Percentiles rank a stretch among this genome's conserved stretches.
Conservation (phyloP, 2,329 filamentous ascomycete genomes). For the Hymenoscyphus infarciens region DNA sequence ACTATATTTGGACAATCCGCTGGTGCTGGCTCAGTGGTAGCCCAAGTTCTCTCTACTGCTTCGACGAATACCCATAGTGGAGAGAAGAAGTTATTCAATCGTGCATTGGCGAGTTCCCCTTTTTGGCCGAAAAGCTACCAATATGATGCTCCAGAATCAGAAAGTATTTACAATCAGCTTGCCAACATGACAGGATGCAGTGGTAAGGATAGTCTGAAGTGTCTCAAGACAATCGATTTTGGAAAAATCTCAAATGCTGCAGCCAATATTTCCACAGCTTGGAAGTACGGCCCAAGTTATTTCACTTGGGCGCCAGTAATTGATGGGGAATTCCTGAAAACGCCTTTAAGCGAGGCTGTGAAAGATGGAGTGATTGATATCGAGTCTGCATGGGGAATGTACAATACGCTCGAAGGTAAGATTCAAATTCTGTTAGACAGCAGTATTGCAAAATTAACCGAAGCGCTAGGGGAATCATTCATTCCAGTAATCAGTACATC, state of each 20-base stretch:
- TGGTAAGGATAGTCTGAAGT: conserved; percentile 45
- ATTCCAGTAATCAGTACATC: conserved; percentile 41
- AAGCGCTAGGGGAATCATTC: conserved; percentile 47
- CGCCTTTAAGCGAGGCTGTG: conserved; percentile 44
- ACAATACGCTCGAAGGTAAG: conserved; percentile 53
- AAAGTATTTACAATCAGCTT: conserved; percentile 45
- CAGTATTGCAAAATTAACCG: background rate
- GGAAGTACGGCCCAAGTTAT: conserved; percentile 52
- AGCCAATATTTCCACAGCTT: conserved; percentile 44
- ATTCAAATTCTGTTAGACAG: background rate
- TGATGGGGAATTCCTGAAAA: conserved; percentile 50
- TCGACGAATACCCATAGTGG: conserved; percentile 58
- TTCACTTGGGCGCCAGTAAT: conserved; percentile 61
- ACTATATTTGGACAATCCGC: conserved; percentile 49
- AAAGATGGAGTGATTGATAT: conserved; percentile 41
- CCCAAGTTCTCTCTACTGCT: conserved; percentile 45
- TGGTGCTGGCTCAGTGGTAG: conserved; percentile 47
- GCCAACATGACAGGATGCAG: conserved; percentile 41
- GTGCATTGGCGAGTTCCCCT: conserved; percentile 49
- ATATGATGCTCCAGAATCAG: conserved; percentile 44
- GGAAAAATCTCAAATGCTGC: conserved; percentile 51
- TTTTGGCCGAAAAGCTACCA: conserved; percentile 53
- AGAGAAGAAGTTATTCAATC: conserved; percentile 50
- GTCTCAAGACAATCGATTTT: conserved; percentile 52
- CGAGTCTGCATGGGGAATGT: conserved; percentile 49